Conservation (phyloP, 1,139 yeast species). For the Yamadazyma pseudoaaseri region DNA sequence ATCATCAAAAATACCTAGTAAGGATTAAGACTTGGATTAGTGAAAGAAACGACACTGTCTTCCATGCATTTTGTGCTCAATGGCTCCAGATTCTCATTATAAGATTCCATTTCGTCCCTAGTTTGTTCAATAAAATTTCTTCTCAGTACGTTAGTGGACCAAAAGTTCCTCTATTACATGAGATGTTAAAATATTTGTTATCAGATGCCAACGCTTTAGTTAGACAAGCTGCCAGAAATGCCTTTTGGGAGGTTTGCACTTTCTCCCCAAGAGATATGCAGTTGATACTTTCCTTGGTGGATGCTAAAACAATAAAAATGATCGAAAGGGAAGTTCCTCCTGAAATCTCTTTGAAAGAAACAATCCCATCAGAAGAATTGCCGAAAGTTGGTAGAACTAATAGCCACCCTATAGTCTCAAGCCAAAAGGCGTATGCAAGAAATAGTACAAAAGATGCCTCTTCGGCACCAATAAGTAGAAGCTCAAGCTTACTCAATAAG, state of each 20-base stretch:
- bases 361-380: background rate
- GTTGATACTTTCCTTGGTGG: conserved; percentile 49
- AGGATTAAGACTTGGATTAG: conserved; percentile 52
- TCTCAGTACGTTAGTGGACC: conserved; percentile 25
- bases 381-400: background rate
- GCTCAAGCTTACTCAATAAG: background rate
- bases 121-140: conserved; percentile 7
- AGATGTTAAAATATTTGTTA: conserved; percentile 58
- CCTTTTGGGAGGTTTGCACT: conserved; percentile 69
- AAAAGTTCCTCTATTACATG: conserved; percentile 42
- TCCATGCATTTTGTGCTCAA: conserved; percentile 65
- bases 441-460: conserved; percentile 2
- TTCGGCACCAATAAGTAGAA: background rate
- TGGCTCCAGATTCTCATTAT: conserved; percentile 69
- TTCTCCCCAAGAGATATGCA: conserved; percentile 49
- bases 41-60: conserved; percentile 64
- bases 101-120: conserved; percentile 27
- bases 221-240: conserved; percentile 68
- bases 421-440: conserved; percentile 1
- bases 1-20: conserved; percentile 51
- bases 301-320: conserved; percentile 35
- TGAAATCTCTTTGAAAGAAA: background rate
- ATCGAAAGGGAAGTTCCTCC: conserved; percentile 15
- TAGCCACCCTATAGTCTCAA: background rate
- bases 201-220: conserved; percentile 81